Evolutionary conservation across 257 asterid species (phyloP).

Genomic region (Orobanche coerulescens): DNA sequence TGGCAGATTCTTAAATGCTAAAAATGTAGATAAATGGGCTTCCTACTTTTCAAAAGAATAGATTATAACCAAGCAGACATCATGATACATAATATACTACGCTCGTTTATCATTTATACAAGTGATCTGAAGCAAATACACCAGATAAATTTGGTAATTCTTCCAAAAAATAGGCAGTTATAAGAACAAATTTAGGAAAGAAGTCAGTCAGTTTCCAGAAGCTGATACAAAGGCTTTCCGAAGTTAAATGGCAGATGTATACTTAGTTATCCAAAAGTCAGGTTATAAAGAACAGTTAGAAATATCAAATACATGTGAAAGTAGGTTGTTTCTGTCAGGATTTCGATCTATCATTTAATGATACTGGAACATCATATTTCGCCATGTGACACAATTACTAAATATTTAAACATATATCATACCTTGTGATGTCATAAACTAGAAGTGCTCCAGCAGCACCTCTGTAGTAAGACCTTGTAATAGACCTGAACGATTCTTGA

Average conservation of each 20-base stretch:
- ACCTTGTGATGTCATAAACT: constrained; percentile 91
- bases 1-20: neutral
- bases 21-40: neutral
- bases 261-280: neutral
- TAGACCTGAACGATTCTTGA: constrained; percentile 76
- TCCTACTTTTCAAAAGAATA: neutral
- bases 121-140: neutral
- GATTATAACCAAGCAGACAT: neutral
- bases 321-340: neutral
- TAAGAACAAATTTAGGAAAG: neutral
- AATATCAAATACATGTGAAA: neutral
- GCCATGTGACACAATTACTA: neutral
- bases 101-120: neutral
- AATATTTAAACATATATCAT: constrained; percentile 10
- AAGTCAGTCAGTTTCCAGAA: neutral
- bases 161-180: neutral
- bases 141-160: neutral
- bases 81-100: neutral
- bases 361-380: neutral
- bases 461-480: constrained; percentile 73
- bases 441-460: constrained; percentile 86
- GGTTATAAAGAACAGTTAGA: neutral
- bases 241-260: neutral
- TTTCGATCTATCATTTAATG: neutral
- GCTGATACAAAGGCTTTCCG: neutral